Evolutionary conservation across 495 filamentous ascomycete genomes (phyloP).

Genomic region (Barbatosphaeria neglecta): DNA sequence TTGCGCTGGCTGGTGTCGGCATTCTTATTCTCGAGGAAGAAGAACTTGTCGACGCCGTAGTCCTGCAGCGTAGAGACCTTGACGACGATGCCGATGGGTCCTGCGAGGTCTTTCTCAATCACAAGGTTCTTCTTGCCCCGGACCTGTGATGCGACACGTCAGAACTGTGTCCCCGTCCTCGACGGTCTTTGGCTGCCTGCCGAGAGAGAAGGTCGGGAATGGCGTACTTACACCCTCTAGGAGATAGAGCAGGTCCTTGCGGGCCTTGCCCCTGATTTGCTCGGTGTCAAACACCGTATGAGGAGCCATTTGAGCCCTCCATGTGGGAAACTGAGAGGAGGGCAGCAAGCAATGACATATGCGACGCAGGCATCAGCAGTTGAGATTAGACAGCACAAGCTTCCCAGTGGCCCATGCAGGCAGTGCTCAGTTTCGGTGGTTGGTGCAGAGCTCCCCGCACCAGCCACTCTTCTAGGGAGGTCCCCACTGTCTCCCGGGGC

Average conservation of each 20-base stretch:
- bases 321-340: conserved; percentile 18
- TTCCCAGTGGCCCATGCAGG: too few species aligned
- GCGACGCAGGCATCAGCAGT: too few species aligned
- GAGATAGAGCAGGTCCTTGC: conserved; percentile 74
- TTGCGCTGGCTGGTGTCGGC: conserved; percentile 85
- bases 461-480: too few species aligned
- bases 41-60: conserved; percentile 93
- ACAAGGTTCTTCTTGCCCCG: conserved; percentile 98
- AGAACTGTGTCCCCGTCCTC: conserved; percentile 8
- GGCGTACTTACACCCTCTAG: conserved; percentile 80
- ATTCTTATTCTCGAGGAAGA: conserved; percentile 90
- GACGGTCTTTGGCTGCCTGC: not conserved
- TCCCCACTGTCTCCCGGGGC: too few species aligned
- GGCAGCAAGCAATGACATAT: not conserved
- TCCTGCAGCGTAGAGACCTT: conserved; percentile 77
- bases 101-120: conserved; percentile 80
- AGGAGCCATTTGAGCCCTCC: conserved; percentile 51
- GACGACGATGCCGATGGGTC: conserved; percentile 79
- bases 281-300: conserved; percentile 66
- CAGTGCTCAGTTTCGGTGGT: too few species aligned
- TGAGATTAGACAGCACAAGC: too few species aligned
- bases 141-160: conserved; percentile 52
- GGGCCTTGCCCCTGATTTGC: conserved; percentile 68
- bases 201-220: conserved; percentile 5
- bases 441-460: too few species aligned